Conservation (phyloP, 805 yeast species). For the Kuraishia piskuri region DNA sequence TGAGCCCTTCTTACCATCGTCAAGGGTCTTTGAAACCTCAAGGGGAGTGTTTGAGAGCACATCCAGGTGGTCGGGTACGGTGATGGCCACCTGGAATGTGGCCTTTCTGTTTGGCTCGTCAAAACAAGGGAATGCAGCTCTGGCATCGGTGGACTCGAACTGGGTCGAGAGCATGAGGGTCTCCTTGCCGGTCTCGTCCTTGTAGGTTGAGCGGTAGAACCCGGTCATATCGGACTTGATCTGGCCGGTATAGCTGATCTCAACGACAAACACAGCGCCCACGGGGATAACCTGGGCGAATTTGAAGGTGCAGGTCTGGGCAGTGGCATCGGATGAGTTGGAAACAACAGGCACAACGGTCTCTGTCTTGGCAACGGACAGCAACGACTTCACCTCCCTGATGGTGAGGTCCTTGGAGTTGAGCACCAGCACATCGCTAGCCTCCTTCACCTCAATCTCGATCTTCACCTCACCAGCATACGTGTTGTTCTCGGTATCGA, state of each 20-base stretch:
- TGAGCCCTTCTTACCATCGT: constrained; percentile 12
- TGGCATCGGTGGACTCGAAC: constrained; percentile 51
- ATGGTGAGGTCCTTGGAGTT: constrained; percentile 37
- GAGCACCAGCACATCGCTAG: constrained; percentile 36
- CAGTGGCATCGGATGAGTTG: background rate
- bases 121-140: constrained; percentile 50
- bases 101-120: constrained; percentile 53
- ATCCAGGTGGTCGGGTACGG: constrained; percentile 22
- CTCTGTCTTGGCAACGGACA: constrained; percentile 17
- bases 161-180: constrained; percentile 42
- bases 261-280: constrained; percentile 20
- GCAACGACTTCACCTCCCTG: constrained; percentile 12
- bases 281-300: constrained; percentile 29
- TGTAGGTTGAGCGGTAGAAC: constrained; percentile 39
- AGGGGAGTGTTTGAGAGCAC: constrained; percentile 43
- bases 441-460: constrained; percentile 31
- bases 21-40: constrained; percentile 10
- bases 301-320: constrained; percentile 54
- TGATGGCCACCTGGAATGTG: constrained; percentile 37
- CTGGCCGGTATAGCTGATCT: constrained; percentile 29
- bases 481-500: constrained; percentile 38
- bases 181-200: constrained; percentile 24
- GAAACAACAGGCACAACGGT: constrained; percentile 12
- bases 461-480: constrained; percentile 42
- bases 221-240: constrained; percentile 51